Base-by-base conservation (phyloP, 2,329 filamentous ascomycete species). In the Rhinocladiella mackenziei region DNA sequence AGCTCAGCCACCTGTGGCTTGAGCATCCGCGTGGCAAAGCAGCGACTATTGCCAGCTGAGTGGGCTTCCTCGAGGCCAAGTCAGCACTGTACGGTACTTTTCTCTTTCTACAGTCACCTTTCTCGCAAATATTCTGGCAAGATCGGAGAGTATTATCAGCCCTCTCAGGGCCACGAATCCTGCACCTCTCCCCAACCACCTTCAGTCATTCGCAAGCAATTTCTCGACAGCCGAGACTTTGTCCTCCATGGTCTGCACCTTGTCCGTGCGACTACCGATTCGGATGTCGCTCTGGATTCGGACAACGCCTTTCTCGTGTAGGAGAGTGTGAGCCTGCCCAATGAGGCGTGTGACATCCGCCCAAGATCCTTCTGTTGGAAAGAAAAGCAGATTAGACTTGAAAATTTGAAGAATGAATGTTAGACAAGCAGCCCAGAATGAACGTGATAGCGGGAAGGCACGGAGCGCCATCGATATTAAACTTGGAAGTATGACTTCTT, bases 281-380 rank as follows among this genome's bases (percentile, higher is more conserved):
- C 91, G 75, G 69, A 97, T 89, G 62, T 91, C 89, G 19, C 82
- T 86, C 72, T 97, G 91, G 29, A 97, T 85, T 42, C 92, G 74
- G 48, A 85, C 74, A 23, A 88, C 78, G n/a, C 88, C 88, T 48
- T 80, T 77, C 48, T 80, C 68, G 61, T 94, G 89, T 15, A 94
- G 78, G 34, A 87, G 71, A 0, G 77, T 76, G 68, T 94, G 89
- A 3, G 86, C 86, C 68, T 91, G 86, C n/a, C 89, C 89, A 55
- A 94, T 85, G 19, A 89, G 75, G 43, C 71, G 74, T 76, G 94
- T 89, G 46, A 94, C 89, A 22, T 85, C 79, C 54, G 94, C 86
- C 91, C 92, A 97, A 29, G 81, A 77, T 2, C 91, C 92, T 71
- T 97, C 91, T 94, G 56, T 51, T 35, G 20, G 42, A 32, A n/a